Conservation (phyloP, 371 early-diverging fungal species). For the Zychaea mexicana region DNA sequence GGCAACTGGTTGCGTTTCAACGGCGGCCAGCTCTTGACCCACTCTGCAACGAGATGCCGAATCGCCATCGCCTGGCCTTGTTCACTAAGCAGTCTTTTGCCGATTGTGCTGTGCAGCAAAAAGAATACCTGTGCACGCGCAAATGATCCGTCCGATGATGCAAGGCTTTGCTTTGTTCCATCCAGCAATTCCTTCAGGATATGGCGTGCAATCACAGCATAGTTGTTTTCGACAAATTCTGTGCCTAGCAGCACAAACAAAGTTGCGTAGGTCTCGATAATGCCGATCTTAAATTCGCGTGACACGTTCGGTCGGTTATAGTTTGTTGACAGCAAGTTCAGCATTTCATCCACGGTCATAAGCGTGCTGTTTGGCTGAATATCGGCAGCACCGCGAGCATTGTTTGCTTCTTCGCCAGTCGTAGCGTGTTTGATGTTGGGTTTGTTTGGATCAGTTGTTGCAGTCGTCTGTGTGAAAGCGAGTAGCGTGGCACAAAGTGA, state of each 20-base stretch:
- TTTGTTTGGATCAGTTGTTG: slow-evolving; percentile 41
- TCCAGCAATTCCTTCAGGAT: slow-evolving; percentile 64
- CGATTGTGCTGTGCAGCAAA: slow-evolving; percentile 77
- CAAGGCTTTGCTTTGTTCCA: slow-evolving; percentile 20
- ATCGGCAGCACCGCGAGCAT: slow-evolving; percentile 3
- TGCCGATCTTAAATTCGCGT: slow-evolving; percentile 77
- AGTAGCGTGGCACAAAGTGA: slow-evolving; percentile 66
- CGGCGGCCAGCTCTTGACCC: slow-evolving; percentile 74
- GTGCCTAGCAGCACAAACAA: slow-evolving; percentile 75
- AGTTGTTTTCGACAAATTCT: slow-evolving; percentile 75
- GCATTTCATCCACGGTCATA: slow-evolving; percentile 71
- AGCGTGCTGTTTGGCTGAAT: slow-evolving; percentile 20
- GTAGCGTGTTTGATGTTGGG: slow-evolving; percentile 42
- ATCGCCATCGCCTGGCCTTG: slow-evolving; percentile 80
- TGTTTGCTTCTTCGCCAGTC: slow-evolving; percentile 35
- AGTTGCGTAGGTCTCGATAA: slow-evolving; percentile 81
- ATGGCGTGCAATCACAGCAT: slow-evolving; percentile 69
- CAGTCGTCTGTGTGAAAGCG: slow-evolving; percentile 51
- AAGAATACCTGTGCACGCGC: slow-evolving; percentile 69
- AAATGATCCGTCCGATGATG: slow-evolving; percentile 61
- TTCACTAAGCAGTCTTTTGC: slow-evolving; percentile 73
- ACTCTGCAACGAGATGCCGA: slow-evolving; percentile 62
- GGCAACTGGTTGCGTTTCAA: slow-evolving; percentile 63
- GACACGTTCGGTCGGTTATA: slow-evolving; percentile 64
- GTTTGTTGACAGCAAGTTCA: slow-evolving; percentile 58